phyloP scores from a whole-genome alignment of 805 yeast species.

The Isabelozyma heimii region DNA sequence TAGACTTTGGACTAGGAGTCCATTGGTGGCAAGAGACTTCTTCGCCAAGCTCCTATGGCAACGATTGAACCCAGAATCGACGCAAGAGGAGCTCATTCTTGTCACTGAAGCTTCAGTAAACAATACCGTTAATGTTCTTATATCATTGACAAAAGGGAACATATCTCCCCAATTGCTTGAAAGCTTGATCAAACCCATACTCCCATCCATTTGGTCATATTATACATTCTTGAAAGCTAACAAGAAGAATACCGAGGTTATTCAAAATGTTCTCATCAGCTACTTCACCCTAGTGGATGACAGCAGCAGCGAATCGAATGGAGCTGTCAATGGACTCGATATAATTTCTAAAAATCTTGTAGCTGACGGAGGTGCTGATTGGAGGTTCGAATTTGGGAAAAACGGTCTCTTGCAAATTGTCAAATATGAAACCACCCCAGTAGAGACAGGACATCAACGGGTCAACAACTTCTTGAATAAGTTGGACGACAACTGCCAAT shows the following conservation, averaged over 20 bases:
- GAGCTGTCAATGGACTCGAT: constrained; percentile 21
- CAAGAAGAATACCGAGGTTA: constrained; percentile 30
- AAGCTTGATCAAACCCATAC: constrained; percentile 27
- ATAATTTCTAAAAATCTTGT: constrained; percentile 31
- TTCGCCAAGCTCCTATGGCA: constrained; percentile 51
- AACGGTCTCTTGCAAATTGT: constrained; percentile 34
- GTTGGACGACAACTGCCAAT: constrained; percentile 23
- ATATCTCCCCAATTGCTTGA: constrained; percentile 20
- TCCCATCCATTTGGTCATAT: constrained; percentile 45
- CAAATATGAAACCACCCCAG: not conserved
- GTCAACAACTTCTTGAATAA: constrained; percentile 22
- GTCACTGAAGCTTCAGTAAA: constrained; percentile 52
- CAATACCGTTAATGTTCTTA: constrained; percentile 61
- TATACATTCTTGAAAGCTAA: constrained; percentile 29
- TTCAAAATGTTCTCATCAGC: constrained; percentile 37
- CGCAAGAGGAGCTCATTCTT: constrained; percentile 15
- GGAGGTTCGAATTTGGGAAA: constrained; percentile 44
- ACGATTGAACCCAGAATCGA: constrained; percentile 34
- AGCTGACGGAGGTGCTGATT: constrained; percentile 25
- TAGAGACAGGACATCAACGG: constrained; percentile 16
- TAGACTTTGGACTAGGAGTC: constrained; percentile 49
- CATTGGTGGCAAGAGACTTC: constrained; percentile 55
- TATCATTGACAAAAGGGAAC: constrained; percentile 53
- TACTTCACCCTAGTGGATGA: constrained; percentile 24
- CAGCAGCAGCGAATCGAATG: constrained; percentile 5